Evolutionary conservation across 192 early-diverging fungal species (phyloP).

Genomic region (Coemansia sp.): DNA sequence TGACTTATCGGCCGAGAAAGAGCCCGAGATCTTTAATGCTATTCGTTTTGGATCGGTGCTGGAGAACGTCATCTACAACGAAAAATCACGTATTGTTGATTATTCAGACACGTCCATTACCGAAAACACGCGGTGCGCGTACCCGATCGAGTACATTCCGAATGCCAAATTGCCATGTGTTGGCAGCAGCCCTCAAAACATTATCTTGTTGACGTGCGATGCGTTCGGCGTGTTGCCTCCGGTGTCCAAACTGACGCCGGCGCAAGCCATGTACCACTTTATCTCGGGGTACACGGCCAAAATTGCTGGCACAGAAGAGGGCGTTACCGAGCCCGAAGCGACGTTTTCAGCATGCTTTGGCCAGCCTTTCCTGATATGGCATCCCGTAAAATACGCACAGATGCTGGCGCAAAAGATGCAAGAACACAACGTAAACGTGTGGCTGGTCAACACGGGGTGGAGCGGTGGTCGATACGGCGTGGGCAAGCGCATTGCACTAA

Average conservation of each 20-base stretch:
- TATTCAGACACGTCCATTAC: conserved; percentile 78
- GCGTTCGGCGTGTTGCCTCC: conserved; percentile 96
- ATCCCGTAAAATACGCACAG: conserved; percentile 92
- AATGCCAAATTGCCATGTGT: conserved; percentile 93
- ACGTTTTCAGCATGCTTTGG: conserved; percentile 95
- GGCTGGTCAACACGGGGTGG: conserved; percentile 98
- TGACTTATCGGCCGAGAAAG: conserved; percentile 93
- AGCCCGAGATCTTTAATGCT: conserved; percentile 97
- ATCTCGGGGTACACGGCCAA: conserved; percentile 98
- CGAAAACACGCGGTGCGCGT: conserved; percentile 96
- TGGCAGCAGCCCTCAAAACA: conserved; percentile 89
- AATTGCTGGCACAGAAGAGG: conserved; percentile 96
- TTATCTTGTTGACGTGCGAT: conserved; percentile 94
- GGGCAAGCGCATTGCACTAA: conserved; percentile 90
- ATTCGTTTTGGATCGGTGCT: conserved; percentile 92
- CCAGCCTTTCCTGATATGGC: conserved; percentile 93
- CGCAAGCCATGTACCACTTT: conserved; percentile 96
- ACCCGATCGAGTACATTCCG: conserved; percentile 94
- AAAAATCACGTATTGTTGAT: conserved; percentile 74
- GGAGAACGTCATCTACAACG: conserved; percentile 89
- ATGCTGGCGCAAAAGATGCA: conserved; percentile 97
- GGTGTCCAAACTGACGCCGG: conserved; percentile 80
- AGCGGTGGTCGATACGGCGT: conserved; percentile 88
- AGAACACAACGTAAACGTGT: conserved; percentile 81
- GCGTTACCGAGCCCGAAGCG: conserved; percentile 86